These are phyloP conservation scores for Saccharata proteae DNA, from an alignment of 2,329 filamentous ascomycete genomes.

Conservation along the genomic window DNA sequence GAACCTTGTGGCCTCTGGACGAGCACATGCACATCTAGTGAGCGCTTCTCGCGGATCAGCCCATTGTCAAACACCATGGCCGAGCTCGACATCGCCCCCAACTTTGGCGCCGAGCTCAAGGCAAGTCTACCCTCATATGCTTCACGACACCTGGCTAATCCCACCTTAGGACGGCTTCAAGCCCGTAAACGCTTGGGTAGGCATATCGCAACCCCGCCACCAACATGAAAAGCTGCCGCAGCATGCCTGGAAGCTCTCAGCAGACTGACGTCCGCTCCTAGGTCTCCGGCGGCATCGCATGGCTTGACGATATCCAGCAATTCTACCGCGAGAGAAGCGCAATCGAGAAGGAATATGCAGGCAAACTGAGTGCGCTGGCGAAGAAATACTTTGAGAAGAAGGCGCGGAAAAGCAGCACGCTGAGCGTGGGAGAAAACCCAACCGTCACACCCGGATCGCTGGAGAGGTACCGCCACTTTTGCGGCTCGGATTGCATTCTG, in stretches of 20 bases:
- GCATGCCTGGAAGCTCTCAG: neutral
- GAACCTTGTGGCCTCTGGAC: no score
- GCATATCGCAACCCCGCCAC: slow-evolving; percentile 14
- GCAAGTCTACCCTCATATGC: slow-evolving; percentile 35
- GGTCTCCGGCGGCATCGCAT: slow-evolving; percentile 75
- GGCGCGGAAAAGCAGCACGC: slow-evolving; percentile 69
- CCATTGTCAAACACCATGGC: no score
- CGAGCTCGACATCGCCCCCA: slow-evolving; percentile 69
- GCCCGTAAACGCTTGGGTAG: slow-evolving; percentile 78
- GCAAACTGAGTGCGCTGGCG: slow-evolving; percentile 73
- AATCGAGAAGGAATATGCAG: slow-evolving; percentile 94
- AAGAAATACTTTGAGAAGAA: slow-evolving; percentile 99
- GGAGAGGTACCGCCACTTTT: slow-evolving; percentile 51
- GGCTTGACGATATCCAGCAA: slow-evolving; percentile 92
- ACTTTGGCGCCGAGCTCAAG: slow-evolving; percentile 91
- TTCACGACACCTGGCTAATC: slow-evolving; percentile 10
- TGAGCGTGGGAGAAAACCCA: slow-evolving; percentile 90
- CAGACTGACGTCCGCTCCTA: slow-evolving; percentile 16
- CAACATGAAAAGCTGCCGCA: neutral
- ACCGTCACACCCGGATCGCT: slow-evolving; percentile 88
- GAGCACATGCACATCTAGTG: no score
- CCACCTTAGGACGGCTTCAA: slow-evolving; percentile 94
- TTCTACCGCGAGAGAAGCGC: slow-evolving; percentile 91
- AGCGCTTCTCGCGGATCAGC: no score
- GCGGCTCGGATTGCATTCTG: slow-evolving; percentile 3